Evolutionary conservation across 495 filamentous ascomycete species (phyloP).

Genomic region (Hyaloscypha hepaticicola): DNA sequence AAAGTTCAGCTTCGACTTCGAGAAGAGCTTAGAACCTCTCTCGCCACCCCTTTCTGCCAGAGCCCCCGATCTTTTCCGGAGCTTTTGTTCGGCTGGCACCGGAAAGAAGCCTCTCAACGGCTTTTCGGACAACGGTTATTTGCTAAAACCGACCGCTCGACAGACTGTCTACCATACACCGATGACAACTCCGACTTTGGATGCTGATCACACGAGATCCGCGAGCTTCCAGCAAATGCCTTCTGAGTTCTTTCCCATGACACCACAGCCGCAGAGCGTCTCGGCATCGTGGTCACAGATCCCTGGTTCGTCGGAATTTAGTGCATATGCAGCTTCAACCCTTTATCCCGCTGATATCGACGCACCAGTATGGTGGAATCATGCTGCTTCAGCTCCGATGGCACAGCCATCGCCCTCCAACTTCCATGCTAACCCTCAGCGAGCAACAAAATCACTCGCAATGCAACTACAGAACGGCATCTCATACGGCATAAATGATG

Average conservation of each 20-base stretch:
- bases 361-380: conserved; percentile 29
- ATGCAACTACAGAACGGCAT: conserved; percentile 29
- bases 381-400: conserved; percentile 21
- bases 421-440: conserved; percentile 24
- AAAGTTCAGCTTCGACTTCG: conserved; percentile 26
- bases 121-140: conserved; percentile 3
- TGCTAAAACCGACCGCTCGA: not conserved
- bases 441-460: conserved; percentile 23
- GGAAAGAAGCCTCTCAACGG: not conserved
- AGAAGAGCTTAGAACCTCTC: not conserved
- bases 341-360: conserved; percentile 12
- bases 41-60: conserved; percentile 13
- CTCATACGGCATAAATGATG: conserved; percentile 17
- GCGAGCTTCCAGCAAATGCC: conserved; percentile 14
- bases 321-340: conserved; percentile 8
- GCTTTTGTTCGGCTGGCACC: not conserved
- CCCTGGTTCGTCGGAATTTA: conserved; percentile 7
- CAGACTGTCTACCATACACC: conserved; percentile 22
- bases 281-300: conserved; percentile 22
- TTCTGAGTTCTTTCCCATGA: conserved; percentile 18
- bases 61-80: conserved; percentile 4
- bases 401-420: conserved; percentile 27
- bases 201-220: conserved; percentile 13
- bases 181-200: conserved; percentile 19
- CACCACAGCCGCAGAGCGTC: conserved; percentile 15